phyloP scores from a whole-genome alignment of 192 early-diverging fungal species.

The Umbelopsis sp. region DNA sequence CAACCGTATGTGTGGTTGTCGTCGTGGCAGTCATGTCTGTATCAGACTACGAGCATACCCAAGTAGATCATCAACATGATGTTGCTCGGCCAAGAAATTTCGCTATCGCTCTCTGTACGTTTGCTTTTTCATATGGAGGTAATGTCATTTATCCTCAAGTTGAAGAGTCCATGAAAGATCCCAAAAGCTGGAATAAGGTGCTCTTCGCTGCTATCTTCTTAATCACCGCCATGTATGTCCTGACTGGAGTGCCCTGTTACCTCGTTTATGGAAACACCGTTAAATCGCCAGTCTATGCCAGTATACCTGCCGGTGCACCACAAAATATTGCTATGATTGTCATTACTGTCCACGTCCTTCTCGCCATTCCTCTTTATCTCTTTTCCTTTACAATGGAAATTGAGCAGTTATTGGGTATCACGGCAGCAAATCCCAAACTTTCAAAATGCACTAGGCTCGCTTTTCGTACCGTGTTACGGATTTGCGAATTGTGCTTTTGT shows the following conservation, averaged over 20 bases:
- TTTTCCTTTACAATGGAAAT: conserved; percentile 74
- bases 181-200: conserved; percentile 71
- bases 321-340: conserved; percentile 66
- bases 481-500: conserved; percentile 52
- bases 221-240: conserved; percentile 69
- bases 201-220: conserved; percentile 60
- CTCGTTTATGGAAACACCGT: conserved; percentile 68
- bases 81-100: conserved; percentile 58
- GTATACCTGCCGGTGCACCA: conserved; percentile 64
- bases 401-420: conserved; percentile 63
- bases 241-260: conserved; percentile 75
- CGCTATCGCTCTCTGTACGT: conserved; percentile 76
- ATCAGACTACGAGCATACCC: conserved; percentile 47
- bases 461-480: conserved; percentile 59
- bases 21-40: conserved; percentile 67
- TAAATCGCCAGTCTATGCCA: conserved; percentile 69
- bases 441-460: conserved; percentile 40
- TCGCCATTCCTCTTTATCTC: conserved; percentile 75
- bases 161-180: conserved; percentile 76
- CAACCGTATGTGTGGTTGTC: conserved; percentile 69
- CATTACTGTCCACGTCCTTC: conserved; percentile 78
- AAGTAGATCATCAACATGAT: conserved; percentile 38
- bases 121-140: conserved; percentile 82
- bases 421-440: conserved; percentile 46
- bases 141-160: conserved; percentile 85